Conservation (phyloP, 1,139 yeast genomes). For the Candida tropicalis region DNA sequence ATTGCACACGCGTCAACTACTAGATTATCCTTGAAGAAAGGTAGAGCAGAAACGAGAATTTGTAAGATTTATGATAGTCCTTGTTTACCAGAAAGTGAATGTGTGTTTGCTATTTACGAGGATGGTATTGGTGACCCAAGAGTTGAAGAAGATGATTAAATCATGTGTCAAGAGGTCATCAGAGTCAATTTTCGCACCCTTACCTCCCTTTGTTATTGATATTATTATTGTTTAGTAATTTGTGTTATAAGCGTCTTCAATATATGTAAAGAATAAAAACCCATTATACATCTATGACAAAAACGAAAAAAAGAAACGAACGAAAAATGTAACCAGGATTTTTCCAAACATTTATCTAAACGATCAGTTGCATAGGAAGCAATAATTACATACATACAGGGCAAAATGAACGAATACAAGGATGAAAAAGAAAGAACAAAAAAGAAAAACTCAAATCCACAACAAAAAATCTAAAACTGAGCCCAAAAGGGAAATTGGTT, state of each 20-base stretch:
- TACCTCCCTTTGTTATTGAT: slow-evolving; percentile 7
- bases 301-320: background rate
- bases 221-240: background rate
- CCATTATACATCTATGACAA: background rate
- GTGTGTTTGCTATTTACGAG: slow-evolving; percentile 93
- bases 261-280: background rate
- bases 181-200: too few relatives aligned
- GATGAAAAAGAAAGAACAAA: background rate
- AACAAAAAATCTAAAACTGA: background rate
- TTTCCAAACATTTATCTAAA: slow-evolving; percentile 13
- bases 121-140: slow-evolving; percentile 97
- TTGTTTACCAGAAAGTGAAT: slow-evolving; percentile 92
- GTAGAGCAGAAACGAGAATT: slow-evolving; percentile 87
- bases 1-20: slow-evolving; percentile 98
- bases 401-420: too few relatives aligned
- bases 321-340: background rate
- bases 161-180: too few relatives aligned
- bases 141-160: slow-evolving; percentile 59
- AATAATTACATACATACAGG: too few relatives aligned
- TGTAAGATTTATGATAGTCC: slow-evolving; percentile 96
- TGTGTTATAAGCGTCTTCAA: background rate
- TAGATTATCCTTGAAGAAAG: slow-evolving; percentile 84
- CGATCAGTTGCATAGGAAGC: slow-evolving; percentile 12
- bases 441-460: background rate
- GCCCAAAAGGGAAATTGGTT: background rate